Base-by-base conservation (phyloP, 2,329 filamentous ascomycete genomes). In the Acrodontium crateriforme region DNA sequence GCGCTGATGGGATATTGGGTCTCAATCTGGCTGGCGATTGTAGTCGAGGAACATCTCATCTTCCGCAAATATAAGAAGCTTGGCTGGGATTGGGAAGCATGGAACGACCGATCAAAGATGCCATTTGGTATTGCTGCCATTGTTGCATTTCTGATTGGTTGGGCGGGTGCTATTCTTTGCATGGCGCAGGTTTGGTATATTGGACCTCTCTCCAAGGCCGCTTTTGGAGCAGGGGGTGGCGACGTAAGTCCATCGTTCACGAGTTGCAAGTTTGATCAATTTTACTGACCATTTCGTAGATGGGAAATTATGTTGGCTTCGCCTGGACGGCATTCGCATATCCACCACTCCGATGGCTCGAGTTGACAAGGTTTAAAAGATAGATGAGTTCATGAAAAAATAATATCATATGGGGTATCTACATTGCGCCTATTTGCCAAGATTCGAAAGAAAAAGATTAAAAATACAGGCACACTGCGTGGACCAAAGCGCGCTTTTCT, bases 1-100 rank as follows among this genome's bases (percentile, higher is more conserved):
- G 71, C 72, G 0, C 53, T 79, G 13, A 78, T 79, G 69, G 75
- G 74, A 2, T 79, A 78, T 50, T 79, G 72, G 73, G 63, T 76
- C 10, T 63, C 63, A 9, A 69, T 77, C 24, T 76, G 71, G 69
- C 60, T 77, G 12, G 63, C 65, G 2, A 74, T 79, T 25, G 56
- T 69, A 2, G 49, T 73, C 2, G 62, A 71, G 42, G 75, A 80
- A 44, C 65, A 74, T 26, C 47, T 74, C 12, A 56, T 79, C 26
- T 79, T 79, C 48, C 60, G 71, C 2, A 54, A 59, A 3, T 56
- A 49, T 26, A 43, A 45, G 2, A 59, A 56, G 1, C 45, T 41
- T 1, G 56, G 58, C 4, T 78, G 69, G 50, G 64, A 71, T 36
- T 78, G 73, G 72, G 54, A 55, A 10, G 55, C 58, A 3, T 79